A percentile compares a stretch with the other conserved stretches of the same genome.
Conservation (phyloP, 495 filamentous ascomycete genomes). For the Amniculicola lignicola region DNA sequence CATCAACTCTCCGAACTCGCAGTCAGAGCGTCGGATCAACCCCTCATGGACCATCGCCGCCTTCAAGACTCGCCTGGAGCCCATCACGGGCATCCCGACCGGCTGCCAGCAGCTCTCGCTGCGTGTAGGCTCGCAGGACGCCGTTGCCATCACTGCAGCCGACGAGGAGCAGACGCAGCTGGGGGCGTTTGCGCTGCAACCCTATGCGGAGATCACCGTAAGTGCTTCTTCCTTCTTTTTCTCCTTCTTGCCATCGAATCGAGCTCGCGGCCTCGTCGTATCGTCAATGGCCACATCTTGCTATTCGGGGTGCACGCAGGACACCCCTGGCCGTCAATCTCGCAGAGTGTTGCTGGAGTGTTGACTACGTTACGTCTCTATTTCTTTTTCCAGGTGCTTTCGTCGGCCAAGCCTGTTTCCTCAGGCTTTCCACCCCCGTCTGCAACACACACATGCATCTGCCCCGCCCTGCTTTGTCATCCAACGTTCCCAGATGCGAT, state of each 20-base stretch:
- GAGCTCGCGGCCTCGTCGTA: slow-evolving; percentile 18
- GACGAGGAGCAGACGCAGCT: slow-evolving; percentile 67
- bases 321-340: slow-evolving; percentile 14
- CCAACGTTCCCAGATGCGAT: slow-evolving; percentile 15
- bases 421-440: slow-evolving; percentile 5
- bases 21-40: slow-evolving; percentile 82
- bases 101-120: slow-evolving; percentile 69
- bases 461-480: slow-evolving; percentile 22
- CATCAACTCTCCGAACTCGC: slow-evolving; percentile 71
- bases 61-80: slow-evolving; percentile 85
- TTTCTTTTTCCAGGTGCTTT: slow-evolving; percentile 10
- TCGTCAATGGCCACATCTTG: slow-evolving; percentile 29
- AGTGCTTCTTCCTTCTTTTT: slow-evolving; percentile 41
- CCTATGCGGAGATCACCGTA: slow-evolving; percentile 76
- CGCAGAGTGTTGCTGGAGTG: neutral
- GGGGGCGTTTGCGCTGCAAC: slow-evolving; percentile 59
- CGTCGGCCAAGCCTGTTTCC: slow-evolving; percentile 11
- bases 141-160: slow-evolving; percentile 56
- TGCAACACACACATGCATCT: slow-evolving; percentile 13
- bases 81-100: slow-evolving; percentile 88
- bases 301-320: slow-evolving; percentile 5
- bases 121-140: slow-evolving; percentile 54
- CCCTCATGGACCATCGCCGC: slow-evolving; percentile 88
- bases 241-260: neutral
- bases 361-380: neutral